These are phyloP conservation scores for Clarireedia hainanense DNA, from an alignment of 2,329 filamentous ascomycete species.

Conservation along the genomic window DNA sequence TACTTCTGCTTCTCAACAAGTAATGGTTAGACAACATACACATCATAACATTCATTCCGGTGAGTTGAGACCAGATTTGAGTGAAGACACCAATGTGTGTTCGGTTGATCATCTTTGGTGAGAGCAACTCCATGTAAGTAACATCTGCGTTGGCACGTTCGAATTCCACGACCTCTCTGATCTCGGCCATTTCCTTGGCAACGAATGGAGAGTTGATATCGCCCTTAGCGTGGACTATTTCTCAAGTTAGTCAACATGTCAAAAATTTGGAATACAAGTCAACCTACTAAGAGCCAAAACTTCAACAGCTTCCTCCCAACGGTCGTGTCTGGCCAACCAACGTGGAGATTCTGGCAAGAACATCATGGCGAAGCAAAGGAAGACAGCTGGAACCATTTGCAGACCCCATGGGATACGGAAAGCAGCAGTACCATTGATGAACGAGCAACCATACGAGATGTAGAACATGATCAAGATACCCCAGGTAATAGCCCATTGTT, in stretches of 20 bases:
- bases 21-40: slow-evolving; percentile 54
- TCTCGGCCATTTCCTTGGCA: slow-evolving; percentile 59
- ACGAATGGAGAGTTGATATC: slow-evolving; percentile 60
- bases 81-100: slow-evolving; percentile 64
- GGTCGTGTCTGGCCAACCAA: slow-evolving; percentile 55
- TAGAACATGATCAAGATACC: slow-evolving; percentile 65
- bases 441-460: slow-evolving; percentile 47
- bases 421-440: slow-evolving; percentile 32
- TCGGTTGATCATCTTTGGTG: slow-evolving; percentile 65
- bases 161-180: slow-evolving; percentile 69
- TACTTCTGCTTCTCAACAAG: slow-evolving; percentile 22
- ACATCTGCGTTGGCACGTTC: slow-evolving; percentile 63
- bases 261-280: neutral
- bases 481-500: slow-evolving; percentile 56
- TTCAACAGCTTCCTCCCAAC: slow-evolving; percentile 50
- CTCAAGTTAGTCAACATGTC: slow-evolving; percentile 19
- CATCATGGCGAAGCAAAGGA: slow-evolving; percentile 50
- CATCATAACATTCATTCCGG: slow-evolving; percentile 71
- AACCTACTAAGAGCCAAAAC: slow-evolving; percentile 21
- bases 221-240: slow-evolving; percentile 54
- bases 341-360: slow-evolving; percentile 56
- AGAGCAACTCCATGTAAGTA: slow-evolving; percentile 64
- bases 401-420: slow-evolving; percentile 60
- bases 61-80: slow-evolving; percentile 70
- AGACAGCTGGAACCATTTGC: slow-evolving; percentile 52